A percentile compares a stretch with the other conserved stretches of the same genome.
phyloP scores from a whole-genome alignment of 306 rosid species.

The Cucurbita moschata region DNA sequence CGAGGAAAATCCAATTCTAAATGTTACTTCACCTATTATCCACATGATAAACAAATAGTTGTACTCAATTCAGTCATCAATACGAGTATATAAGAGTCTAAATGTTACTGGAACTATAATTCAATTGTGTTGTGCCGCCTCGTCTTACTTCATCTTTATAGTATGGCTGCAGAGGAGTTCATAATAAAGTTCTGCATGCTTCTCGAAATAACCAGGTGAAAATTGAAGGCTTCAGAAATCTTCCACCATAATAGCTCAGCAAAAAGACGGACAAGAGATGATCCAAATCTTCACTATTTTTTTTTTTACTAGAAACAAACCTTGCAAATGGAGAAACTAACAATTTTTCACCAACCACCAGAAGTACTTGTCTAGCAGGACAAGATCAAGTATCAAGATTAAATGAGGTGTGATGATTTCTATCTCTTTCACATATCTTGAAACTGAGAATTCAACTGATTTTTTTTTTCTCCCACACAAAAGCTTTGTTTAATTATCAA shows the following conservation, averaged over 20 bases:
- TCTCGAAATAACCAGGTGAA: not conserved
- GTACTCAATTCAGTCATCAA: not conserved
- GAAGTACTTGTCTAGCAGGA: not conserved
- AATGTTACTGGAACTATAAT: not conserved
- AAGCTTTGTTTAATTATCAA: not conserved
- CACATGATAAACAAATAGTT: not conserved
- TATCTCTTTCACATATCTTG: not conserved
- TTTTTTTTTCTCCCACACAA: not conserved
- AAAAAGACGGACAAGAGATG: no score
- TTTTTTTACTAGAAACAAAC: no score
- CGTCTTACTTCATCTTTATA: not conserved
- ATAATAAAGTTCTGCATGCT: not conserved
- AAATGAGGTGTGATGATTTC: not conserved
- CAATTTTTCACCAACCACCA: not conserved
- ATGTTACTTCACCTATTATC: not conserved
- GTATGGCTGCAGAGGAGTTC: not conserved
- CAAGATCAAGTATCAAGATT: not conserved
- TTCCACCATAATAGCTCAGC: no score
- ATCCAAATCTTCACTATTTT: no score
- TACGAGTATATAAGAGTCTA: not conserved
- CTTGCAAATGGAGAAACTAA: not conserved
- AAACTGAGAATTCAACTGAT: not conserved
- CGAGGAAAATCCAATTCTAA: not conserved
- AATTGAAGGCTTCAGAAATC: not conserved
- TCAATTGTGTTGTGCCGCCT: not conserved